A percentile compares a stretch with the other conserved stretches of the same genome.
These are phyloP conservation scores for Keithomyces neogunnii DNA, from an alignment of 2,329 filamentous ascomycete genomes.

Conservation along the genomic window DNA sequence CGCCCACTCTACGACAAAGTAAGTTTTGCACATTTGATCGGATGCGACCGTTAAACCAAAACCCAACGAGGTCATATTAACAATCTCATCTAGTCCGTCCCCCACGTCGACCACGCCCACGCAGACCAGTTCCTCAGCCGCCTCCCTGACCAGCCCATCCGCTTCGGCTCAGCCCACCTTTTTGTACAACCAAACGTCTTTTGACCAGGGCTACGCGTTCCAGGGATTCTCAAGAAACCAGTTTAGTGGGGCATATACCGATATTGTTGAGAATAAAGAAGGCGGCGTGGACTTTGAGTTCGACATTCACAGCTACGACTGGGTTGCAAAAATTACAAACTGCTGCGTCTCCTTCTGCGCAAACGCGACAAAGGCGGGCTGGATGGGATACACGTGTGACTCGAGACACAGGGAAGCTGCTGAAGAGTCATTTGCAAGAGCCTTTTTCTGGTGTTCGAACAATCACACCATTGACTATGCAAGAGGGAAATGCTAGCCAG, in stretches of 20 bases:
- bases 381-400: conserved; percentile 18
- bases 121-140: not conserved
- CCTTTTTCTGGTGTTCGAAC: conserved; percentile 16
- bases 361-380: conserved; percentile 12
- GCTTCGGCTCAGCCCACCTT: conserved; percentile 6
- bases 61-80: too few species aligned
- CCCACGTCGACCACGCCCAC: not conserved
- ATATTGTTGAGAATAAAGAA: conserved; percentile 13
- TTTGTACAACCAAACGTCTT: conserved; percentile 13
- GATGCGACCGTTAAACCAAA: too few species aligned
- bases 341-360: conserved; percentile 17
- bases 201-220: conserved; percentile 16
- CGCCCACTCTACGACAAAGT: not conserved
- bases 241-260: conserved; percentile 16
- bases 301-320: conserved; percentile 14
- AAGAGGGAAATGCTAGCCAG: not conserved
- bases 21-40: too few species aligned
- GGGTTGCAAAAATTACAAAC: conserved; percentile 11
- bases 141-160: not conserved
- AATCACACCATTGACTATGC: not conserved
- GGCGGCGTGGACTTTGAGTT: conserved; percentile 15
- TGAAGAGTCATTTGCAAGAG: conserved; percentile 12
- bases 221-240: conserved; percentile 19
- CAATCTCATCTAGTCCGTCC: not conserved
- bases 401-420: conserved; percentile 10